A percentile compares a stretch with the other conserved stretches of the same genome.
These are phyloP conservation scores for Rhodomyrtus psidioides DNA, from an alignment of 441 rosid genomes.

Conservation along the genomic window DNA sequence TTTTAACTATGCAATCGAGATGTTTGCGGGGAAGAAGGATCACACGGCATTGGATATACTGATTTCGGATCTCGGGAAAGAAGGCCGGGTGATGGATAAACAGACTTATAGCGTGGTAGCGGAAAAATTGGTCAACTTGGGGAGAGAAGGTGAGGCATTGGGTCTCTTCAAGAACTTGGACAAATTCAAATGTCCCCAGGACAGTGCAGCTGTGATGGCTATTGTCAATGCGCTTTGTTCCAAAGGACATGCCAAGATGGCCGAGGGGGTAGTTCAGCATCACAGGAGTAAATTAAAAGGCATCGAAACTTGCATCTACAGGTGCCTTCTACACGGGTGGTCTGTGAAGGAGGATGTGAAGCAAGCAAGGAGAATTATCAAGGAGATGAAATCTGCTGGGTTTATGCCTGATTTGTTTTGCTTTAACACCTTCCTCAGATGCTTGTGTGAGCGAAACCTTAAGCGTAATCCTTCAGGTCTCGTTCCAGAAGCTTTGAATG, in stretches of 20 bases:
- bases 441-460: constrained; percentile 59
- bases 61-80: constrained; percentile 56
- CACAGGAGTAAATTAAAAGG: constrained; percentile 47
- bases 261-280: constrained; percentile 63
- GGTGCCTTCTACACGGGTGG: constrained; percentile 69
- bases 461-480: constrained; percentile 64
- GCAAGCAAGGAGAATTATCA: constrained; percentile 59
- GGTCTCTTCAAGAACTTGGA: constrained; percentile 80
- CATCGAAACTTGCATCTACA: constrained; percentile 38
- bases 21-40: constrained; percentile 65
- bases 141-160: constrained; percentile 75
- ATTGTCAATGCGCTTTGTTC: constrained; percentile 64
- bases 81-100: constrained; percentile 43
- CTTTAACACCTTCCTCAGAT: constrained; percentile 56
- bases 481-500: constrained; percentile 73
- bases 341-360: constrained; percentile 51
- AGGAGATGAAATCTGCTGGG: constrained; percentile 64
- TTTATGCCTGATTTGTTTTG: constrained; percentile 55
- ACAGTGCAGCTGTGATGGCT: constrained; percentile 42
- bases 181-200: constrained; percentile 60
- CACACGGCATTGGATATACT: constrained; percentile 50
- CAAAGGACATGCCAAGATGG: constrained; percentile 76
- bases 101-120: constrained; percentile 54
- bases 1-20: constrained; percentile 54
- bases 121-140: constrained; percentile 57